phyloP scores from a whole-genome alignment of 2,329 filamentous ascomycete species.

The Paraphaeosphaeria sporulosa region DNA sequence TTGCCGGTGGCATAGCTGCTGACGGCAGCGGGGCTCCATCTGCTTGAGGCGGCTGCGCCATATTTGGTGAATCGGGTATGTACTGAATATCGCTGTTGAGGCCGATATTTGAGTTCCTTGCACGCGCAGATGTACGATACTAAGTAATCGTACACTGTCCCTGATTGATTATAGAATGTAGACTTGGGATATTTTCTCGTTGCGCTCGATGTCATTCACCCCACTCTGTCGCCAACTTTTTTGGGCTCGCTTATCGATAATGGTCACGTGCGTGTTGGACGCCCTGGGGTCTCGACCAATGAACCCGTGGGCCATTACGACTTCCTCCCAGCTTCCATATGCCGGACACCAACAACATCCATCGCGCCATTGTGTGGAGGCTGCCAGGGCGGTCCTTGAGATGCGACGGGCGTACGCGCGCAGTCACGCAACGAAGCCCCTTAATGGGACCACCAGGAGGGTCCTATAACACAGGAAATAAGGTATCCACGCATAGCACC shows the following conservation, averaged over 20 bases:
- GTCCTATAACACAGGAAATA: not conserved
- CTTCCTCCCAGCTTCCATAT: constrained; percentile 4
- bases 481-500: not conserved
- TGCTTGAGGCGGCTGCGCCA: constrained; percentile 24
- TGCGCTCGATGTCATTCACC: not conserved
- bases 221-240: constrained; percentile 4
- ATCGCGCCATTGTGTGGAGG: not conserved
- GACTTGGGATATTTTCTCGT: not conserved
- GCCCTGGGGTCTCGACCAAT: not conserved
- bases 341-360: not conserved
- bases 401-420: not conserved
- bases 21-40: constrained; percentile 33
- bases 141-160: not conserved
- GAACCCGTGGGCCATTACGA: not conserved
- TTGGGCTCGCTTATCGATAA: constrained; percentile 14
- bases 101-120: not conserved
- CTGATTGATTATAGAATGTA: not conserved
- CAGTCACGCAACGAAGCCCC: not conserved
- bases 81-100: not conserved
- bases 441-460: not conserved
- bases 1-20: constrained; percentile 63
- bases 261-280: not conserved
- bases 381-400: not conserved
- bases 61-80: constrained; percentile 12
- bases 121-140: not conserved